phyloP scores from a whole-genome alignment of 176 grass and related monocot genomes.

The Puya raimondii region DNA sequence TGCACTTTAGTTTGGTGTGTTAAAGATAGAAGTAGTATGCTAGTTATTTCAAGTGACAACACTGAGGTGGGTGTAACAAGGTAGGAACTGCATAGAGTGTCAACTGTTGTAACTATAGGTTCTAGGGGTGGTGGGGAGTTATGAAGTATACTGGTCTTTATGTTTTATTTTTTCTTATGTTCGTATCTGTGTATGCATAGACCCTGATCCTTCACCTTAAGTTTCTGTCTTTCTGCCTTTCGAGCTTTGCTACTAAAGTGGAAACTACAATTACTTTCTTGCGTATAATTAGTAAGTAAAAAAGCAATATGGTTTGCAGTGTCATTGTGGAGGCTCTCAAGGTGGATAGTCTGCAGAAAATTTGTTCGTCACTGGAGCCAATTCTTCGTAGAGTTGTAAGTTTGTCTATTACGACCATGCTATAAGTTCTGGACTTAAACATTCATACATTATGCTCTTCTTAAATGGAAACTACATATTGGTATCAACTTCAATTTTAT shows the following conservation, averaged over 20 bases:
- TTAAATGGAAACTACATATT: neutral
- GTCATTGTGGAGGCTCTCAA: constrained; percentile 96
- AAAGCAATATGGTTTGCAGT: constrained; percentile 32
- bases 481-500: neutral
- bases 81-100: no score
- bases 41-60: neutral
- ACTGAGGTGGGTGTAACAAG: no score
- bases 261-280: neutral
- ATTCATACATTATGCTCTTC: neutral
- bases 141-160: no score
- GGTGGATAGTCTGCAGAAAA: constrained; percentile 89
- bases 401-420: constrained; percentile 2
- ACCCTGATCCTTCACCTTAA: neutral
- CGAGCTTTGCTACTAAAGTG: neutral
- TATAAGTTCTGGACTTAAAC: neutral
- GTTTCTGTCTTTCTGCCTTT: neutral
- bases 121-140: no score
- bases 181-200: neutral
- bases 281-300: neutral
- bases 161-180: neutral
- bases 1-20: no score
- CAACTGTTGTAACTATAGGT: no score
- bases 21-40: no score
- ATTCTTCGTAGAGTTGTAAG: constrained; percentile 97
- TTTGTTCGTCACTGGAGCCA: constrained; percentile 91